These are phyloP conservation scores for Pyricularia grisea DNA, from an alignment of 2,329 filamentous ascomycete genomes.

Conservation along the genomic window DNA sequence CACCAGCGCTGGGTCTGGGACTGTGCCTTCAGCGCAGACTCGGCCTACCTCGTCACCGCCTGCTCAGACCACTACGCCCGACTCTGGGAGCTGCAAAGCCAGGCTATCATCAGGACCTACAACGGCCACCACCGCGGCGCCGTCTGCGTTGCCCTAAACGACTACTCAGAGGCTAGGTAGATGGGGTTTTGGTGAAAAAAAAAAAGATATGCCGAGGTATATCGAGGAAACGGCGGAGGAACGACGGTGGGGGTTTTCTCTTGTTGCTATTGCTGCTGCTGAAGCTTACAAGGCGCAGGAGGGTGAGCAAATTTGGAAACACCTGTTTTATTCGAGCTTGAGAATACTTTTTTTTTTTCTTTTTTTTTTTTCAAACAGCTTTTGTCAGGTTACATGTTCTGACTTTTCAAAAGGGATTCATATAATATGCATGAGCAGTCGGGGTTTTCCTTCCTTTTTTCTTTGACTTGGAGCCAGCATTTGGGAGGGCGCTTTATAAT, in stretches of 20 bases:
- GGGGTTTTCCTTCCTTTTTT: background rate
- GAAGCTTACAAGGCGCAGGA: background rate
- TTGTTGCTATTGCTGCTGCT: background rate
- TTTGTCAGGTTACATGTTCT: background rate
- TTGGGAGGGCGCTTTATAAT: background rate
- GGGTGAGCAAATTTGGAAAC: background rate
- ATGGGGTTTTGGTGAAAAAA: no score
- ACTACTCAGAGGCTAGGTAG: constrained; percentile 56
- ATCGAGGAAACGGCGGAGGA: background rate
- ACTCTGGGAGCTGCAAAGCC: constrained; percentile 79
- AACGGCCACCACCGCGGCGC: constrained; percentile 89
- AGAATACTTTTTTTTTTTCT: background rate
- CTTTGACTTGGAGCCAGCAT: background rate
- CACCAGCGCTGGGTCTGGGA: constrained; percentile 98
- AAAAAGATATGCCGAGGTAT: no score
- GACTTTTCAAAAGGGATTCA: background rate
- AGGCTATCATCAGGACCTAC: constrained; percentile 88
- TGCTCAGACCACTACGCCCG: constrained; percentile 91
- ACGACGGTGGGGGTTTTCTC: background rate
- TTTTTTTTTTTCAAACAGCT: background rate
- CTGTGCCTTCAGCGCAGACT: constrained; percentile 89
- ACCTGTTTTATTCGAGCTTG: background rate
- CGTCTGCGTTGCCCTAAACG: constrained; percentile 87
- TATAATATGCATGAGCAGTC: background rate
- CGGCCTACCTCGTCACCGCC: constrained; percentile 84